phyloP scores from a whole-genome alignment of 108 stramenopile genomes.

The Epipyxis sp. region DNA sequence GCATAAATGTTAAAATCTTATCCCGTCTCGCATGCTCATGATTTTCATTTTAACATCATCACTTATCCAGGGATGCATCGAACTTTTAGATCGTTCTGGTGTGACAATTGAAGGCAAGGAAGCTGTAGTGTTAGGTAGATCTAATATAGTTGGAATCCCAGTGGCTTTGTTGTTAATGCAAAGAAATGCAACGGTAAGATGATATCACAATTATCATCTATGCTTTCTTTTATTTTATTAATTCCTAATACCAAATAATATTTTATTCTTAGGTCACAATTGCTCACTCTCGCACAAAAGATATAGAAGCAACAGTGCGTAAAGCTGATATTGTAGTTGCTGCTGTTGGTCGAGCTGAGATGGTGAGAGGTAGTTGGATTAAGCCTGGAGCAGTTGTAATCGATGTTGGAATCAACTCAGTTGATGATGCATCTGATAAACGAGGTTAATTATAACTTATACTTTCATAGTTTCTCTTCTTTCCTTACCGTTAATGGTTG shows the following conservation, averaged over 20 bases:
- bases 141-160: constrained; percentile 77
- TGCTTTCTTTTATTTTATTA: too few species aligned
- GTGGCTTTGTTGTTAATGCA: constrained; percentile 81
- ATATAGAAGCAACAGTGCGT: constrained; percentile 65
- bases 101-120: constrained; percentile 75
- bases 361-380: constrained; percentile 82
- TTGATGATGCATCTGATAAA: constrained; percentile 51
- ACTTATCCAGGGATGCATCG: constrained; percentile 90
- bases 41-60: constrained; percentile 51
- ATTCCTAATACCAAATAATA: too few species aligned
- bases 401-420: constrained; percentile 95
- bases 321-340: constrained; percentile 92
- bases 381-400: constrained; percentile 93
- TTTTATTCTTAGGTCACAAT: constrained; percentile 94
- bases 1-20: constrained; percentile 42
- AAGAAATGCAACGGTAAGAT: constrained; percentile 24
- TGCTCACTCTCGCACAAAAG: constrained; percentile 78
- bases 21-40: constrained; percentile 70
- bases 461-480: too few species aligned
- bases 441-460: too few species aligned
- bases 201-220: too few species aligned
- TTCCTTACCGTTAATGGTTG: too few species aligned
- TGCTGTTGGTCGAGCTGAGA: constrained; percentile 79
- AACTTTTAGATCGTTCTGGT: constrained; percentile 79
- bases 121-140: constrained; percentile 92